These are phyloP conservation scores for Saraca asoca DNA, from an alignment of 331 rosid species.

Conservation along the genomic window DNA sequence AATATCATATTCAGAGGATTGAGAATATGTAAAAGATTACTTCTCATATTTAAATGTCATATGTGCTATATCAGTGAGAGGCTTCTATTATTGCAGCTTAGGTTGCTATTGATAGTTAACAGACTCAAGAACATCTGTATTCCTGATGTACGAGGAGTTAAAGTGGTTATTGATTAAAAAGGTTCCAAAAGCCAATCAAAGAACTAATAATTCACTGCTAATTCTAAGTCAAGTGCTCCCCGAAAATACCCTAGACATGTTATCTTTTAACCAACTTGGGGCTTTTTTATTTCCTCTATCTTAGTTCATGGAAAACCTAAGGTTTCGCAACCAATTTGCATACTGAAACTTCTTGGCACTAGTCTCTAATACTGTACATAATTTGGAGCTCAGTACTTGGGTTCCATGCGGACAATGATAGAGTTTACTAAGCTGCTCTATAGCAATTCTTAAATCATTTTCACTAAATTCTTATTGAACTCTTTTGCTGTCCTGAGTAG, in stretches of 20 bases:
- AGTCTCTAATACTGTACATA: background rate
- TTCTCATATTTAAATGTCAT: background rate
- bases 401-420: background rate
- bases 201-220: background rate
- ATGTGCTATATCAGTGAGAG: no score
- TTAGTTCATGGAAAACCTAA: slow-evolving; percentile 3
- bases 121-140: no score
- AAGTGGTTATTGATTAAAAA: background rate
- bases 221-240: background rate
- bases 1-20: background rate
- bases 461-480: background rate
- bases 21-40: background rate
- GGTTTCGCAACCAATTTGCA: slow-evolving; percentile 12
- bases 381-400: background rate
- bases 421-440: background rate
- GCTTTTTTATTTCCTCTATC: slow-evolving; percentile 6
- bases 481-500: background rate
- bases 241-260: slow-evolving; percentile 1
- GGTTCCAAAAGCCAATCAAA: background rate
- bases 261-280: background rate
- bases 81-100: no score
- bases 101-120: no score
- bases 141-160: background rate
- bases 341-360: background rate
- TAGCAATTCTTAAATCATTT: no score